Conservation (phyloP, 257 asterid species). For the Pogostemon cablin region DNA sequence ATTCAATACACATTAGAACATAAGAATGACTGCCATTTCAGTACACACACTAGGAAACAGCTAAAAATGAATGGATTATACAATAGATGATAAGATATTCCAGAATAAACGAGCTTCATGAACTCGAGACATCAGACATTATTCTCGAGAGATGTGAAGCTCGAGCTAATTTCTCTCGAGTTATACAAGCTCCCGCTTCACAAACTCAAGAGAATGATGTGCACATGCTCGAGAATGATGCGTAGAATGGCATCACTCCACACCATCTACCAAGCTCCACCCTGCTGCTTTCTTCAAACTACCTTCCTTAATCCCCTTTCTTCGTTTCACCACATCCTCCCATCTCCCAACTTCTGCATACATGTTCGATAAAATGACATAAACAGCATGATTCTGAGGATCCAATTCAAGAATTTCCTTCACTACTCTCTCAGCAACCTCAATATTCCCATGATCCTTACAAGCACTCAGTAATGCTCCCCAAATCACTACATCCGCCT, state of each 20-base stretch:
- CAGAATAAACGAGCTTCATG: not conserved
- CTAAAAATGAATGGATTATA: too few species aligned
- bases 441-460: constrained; percentile 58
- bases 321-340: constrained; percentile 66
- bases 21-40: too few species aligned
- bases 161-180: not conserved
- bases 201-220: not conserved
- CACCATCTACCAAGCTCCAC: constrained; percentile 61
- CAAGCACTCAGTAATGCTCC: constrained; percentile 81
- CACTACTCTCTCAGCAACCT: constrained; percentile 74
- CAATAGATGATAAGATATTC: too few species aligned
- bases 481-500: constrained; percentile 84
- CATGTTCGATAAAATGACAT: constrained; percentile 81
- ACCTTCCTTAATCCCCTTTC: constrained; percentile 66
- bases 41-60: too few species aligned
- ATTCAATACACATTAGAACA: too few species aligned
- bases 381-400: constrained; percentile 69
- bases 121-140: not conserved
- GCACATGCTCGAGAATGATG: not conserved
- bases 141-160: not conserved
- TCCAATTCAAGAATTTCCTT: constrained; percentile 67
- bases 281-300: constrained; percentile 74
- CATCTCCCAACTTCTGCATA: constrained; percentile 87
- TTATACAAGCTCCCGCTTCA: not conserved
- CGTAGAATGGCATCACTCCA: constrained; percentile 19